Evolutionary conservation across 345 rosid genomes (phyloP).

Genomic region (Syzygium aqueum): DNA sequence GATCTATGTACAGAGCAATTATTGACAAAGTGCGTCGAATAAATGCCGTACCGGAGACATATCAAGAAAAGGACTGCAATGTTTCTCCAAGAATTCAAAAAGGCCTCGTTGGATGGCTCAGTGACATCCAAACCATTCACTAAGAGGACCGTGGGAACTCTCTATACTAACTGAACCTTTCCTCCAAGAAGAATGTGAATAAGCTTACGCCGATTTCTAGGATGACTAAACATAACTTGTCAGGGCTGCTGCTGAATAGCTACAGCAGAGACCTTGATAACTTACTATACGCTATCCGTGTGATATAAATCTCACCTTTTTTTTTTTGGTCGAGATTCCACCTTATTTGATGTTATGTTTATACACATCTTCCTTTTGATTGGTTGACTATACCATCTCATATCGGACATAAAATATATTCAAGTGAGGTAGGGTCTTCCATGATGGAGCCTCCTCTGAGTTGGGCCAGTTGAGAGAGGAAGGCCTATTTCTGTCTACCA

Average conservation of each 20-base stretch:
- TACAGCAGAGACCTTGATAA: not conserved
- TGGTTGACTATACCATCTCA: not conserved
- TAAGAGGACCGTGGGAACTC: not conserved
- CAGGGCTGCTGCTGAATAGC: not conserved
- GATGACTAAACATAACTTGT: not conserved
- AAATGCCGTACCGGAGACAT: not conserved
- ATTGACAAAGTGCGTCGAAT: not conserved
- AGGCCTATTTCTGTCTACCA: not conserved
- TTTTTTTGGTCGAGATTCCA: fast-evolving
- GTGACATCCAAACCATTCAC: not conserved
- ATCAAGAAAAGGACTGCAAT: not conserved
- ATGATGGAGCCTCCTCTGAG: not conserved
- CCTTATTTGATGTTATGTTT: not conserved
- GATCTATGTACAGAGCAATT: too few species aligned
- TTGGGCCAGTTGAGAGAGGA: not conserved
- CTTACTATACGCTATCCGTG: not conserved
- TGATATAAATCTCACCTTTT: not conserved
- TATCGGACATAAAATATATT: not conserved
- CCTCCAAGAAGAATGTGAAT: not conserved
- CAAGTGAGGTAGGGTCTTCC: not conserved
- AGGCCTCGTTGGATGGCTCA: not conserved
- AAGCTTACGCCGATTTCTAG: not conserved
- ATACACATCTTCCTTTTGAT: not conserved
- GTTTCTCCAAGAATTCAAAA: not conserved
- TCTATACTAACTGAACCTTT: not conserved